Evolutionary conservation across 352 stramenopile species (phyloP).

Genomic region (Phytopythium boreale): DNA sequence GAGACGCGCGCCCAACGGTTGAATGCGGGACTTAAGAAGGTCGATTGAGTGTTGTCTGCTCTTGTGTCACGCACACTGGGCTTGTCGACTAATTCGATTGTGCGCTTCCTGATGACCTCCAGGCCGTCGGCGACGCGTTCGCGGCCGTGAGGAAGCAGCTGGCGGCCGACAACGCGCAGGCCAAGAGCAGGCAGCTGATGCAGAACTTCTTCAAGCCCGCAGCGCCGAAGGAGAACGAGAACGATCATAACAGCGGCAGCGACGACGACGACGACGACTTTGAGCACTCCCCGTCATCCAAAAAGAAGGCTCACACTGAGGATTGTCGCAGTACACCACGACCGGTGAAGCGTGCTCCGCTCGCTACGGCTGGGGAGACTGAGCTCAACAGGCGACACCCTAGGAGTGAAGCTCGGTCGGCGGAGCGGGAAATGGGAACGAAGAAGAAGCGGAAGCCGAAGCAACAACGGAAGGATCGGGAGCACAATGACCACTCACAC

Average conservation of each 20-base stretch:
- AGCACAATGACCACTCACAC: not conserved
- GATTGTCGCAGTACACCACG: not conserved
- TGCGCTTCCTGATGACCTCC: not conserved
- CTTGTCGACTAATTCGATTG: too few species aligned
- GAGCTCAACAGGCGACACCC: not conserved
- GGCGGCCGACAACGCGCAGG: constrained; percentile 20
- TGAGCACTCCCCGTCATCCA: not conserved
- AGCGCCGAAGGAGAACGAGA: not conserved
- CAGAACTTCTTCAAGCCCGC: constrained; percentile 20
- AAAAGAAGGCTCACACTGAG: not conserved
- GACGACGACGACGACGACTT: not conserved
- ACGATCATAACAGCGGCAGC: not conserved
- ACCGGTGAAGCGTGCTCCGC: not conserved
- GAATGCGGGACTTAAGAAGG: constrained; percentile 53
- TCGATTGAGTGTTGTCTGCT: constrained; percentile 2
- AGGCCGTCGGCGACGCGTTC: constrained; percentile 27
- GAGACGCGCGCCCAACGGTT: constrained; percentile 51
- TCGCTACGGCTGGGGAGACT: not conserved
- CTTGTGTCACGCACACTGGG: too few species aligned
- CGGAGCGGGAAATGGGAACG: not conserved
- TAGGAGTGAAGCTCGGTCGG: not conserved
- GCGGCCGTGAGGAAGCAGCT: constrained; percentile 25
- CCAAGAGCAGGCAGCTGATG: constrained; percentile 25
- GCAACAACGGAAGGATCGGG: not conserved
- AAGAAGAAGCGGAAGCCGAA: not conserved